Evolutionary conservation across 1,284 basidiomycete species (phyloP).

Genomic region (Porodaedalea pini): DNA sequence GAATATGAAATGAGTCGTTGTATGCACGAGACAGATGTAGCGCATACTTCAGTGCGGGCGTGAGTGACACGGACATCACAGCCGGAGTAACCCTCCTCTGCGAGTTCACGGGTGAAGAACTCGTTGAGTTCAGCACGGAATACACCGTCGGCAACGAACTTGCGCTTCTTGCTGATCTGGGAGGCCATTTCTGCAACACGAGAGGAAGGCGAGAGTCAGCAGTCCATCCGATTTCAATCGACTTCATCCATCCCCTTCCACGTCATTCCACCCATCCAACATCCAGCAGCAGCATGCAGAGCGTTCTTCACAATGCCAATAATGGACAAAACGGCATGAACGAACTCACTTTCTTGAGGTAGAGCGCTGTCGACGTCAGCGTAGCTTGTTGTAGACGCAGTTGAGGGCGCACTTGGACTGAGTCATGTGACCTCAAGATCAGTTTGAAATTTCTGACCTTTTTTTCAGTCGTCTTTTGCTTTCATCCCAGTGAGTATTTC

Average conservation of each 20-base stretch:
- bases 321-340: background rate
- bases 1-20: conserved; percentile 9
- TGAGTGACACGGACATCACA: conserved; percentile 99
- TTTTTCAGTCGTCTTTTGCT: too few relatives aligned
- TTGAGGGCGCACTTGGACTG: background rate
- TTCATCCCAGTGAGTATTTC: too few relatives aligned
- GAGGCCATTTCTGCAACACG: conserved; percentile 34
- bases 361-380: background rate
- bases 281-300: background rate
- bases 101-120: conserved; percentile 98
- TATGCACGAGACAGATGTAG: background rate
- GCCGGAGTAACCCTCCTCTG: conserved; percentile 99
- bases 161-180: conserved; percentile 94
- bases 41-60: conserved; percentile 88
- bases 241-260: conserved; percentile 13
- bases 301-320: background rate
- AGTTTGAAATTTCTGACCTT: background rate
- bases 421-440: background rate
- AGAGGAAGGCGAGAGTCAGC: conserved; percentile 10
- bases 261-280: background rate
- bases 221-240: conserved; percentile 13
- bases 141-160: conserved; percentile 98
- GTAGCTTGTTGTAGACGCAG: background rate
- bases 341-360: conserved; percentile 9
- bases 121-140: conserved; percentile 98